Conservation (phyloP, 83 land plant species). For the Thuja plicata region DNA sequence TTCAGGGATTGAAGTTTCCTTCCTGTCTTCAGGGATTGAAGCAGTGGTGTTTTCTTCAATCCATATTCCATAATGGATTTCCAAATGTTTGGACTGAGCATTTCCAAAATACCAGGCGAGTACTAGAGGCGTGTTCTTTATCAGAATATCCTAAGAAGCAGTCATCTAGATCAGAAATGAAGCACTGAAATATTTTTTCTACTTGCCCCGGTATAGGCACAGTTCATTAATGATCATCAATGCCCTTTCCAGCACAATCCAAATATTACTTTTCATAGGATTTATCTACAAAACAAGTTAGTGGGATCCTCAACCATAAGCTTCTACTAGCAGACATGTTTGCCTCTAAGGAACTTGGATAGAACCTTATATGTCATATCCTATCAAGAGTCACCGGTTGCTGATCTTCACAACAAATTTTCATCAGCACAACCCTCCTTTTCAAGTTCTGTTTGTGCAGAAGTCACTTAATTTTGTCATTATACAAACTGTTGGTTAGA, state of each 20-base stretch:
- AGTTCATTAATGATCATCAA: neutral
- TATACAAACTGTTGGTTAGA: neutral
- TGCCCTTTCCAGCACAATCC: neutral
- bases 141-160: neutral
- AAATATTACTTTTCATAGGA: neutral
- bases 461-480: neutral
- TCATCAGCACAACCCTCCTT: neutral
- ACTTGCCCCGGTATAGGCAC: neutral
- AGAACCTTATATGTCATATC: neutral
- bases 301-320: neutral
- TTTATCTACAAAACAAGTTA: neutral
- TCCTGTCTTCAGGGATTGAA: neutral
- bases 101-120: too few species aligned
- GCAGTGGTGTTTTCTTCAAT: neutral
- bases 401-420: neutral
- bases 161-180: neutral
- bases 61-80: neutral
- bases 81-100: neutral
- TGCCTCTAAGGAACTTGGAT: neutral
- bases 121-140: neutral
- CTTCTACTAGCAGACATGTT: neutral
- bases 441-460: neutral
- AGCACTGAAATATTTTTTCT: neutral
- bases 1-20: neutral
- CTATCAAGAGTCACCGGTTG: neutral